phyloP scores from a whole-genome alignment of 2,329 filamentous ascomycete species.

The Ophiostoma quercus region DNA sequence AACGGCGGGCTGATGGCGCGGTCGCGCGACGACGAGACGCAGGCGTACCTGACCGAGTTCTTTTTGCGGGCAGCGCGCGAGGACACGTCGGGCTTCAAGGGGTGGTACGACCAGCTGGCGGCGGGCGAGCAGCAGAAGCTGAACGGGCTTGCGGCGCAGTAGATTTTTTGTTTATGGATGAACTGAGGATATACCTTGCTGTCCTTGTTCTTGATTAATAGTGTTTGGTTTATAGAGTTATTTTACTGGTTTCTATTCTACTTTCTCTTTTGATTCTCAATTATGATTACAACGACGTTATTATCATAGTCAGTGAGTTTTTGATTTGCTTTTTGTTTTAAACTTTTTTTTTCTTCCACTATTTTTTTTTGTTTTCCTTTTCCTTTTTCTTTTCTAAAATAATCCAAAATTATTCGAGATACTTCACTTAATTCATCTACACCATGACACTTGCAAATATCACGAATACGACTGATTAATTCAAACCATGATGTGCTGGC shows the following conservation, averaged over 20 bases:
- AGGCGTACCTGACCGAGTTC: slow-evolving; percentile 76
- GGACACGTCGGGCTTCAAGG: slow-evolving; percentile 51
- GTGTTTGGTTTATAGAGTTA: neutral
- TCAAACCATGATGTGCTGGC: neutral
- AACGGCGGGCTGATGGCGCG: no score
- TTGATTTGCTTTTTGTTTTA: no score
- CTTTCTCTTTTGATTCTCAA: neutral
- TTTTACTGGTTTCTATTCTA: neutral
- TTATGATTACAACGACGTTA: no score
- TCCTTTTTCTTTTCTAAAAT: no score
- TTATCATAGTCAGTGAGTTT: no score
- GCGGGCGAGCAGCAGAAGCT: slow-evolving; percentile 54
- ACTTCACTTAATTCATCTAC: no score
- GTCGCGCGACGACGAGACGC: slow-evolving; percentile 77
- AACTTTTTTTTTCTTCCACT: no score
- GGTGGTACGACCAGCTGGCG: slow-evolving; percentile 53
- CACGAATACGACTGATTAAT: no score
- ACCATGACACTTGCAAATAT: no score
- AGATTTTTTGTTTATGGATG: neutral
- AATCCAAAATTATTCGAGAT: no score
- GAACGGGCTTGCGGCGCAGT: slow-evolving; percentile 43
- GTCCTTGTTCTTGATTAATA: neutral
- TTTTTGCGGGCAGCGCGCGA: slow-evolving; percentile 60
- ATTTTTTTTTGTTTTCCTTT: no score
- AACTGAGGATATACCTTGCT: slow-evolving; percentile 1